These are phyloP conservation scores for Zostera marina DNA, from an alignment of 116 monocot genomes.

Conservation along the genomic window DNA sequence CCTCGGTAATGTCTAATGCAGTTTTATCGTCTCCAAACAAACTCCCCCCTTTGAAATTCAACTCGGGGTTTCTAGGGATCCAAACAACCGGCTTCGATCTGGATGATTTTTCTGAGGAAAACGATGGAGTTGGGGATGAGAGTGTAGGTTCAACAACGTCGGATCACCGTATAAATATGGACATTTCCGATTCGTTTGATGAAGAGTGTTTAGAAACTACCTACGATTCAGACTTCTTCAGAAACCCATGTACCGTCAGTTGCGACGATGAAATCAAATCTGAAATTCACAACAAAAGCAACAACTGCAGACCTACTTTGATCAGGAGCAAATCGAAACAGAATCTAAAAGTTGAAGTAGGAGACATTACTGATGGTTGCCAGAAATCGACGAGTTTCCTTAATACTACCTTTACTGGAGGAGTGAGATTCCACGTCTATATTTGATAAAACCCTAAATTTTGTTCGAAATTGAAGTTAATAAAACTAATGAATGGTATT, in stretches of 20 bases:
- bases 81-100: neutral
- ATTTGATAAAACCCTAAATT: too few relatives aligned
- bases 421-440: neutral
- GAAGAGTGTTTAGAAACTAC: slow-evolving; percentile 28
- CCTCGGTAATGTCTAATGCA: neutral
- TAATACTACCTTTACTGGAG: slow-evolving; percentile 13
- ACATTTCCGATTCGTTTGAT: slow-evolving; percentile 33
- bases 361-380: neutral
- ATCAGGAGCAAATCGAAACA: slow-evolving; percentile 51
- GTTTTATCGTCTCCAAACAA: neutral
- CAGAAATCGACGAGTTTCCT: slow-evolving; percentile 7
- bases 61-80: slow-evolving; percentile 1
- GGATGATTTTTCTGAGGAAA: neutral
- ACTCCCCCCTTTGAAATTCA: slow-evolving; percentile 1
- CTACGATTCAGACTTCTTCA: slow-evolving; percentile 35
- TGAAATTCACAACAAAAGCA: neutral
- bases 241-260: slow-evolving; percentile 5
- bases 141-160: slow-evolving; percentile 37
- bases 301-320: slow-evolving; percentile 12
- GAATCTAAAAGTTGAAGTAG: slow-evolving; percentile 31
- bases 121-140: slow-evolving; percentile 34
- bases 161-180: slow-evolving; percentile 19
- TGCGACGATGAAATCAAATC: slow-evolving; percentile 27
- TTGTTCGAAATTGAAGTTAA: too few relatives aligned
- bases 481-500: too few relatives aligned